Evolutionary conservation across 1,284 basidiomycete species (phyloP).

Genomic region (Pyrrhoderma lamaoense): DNA sequence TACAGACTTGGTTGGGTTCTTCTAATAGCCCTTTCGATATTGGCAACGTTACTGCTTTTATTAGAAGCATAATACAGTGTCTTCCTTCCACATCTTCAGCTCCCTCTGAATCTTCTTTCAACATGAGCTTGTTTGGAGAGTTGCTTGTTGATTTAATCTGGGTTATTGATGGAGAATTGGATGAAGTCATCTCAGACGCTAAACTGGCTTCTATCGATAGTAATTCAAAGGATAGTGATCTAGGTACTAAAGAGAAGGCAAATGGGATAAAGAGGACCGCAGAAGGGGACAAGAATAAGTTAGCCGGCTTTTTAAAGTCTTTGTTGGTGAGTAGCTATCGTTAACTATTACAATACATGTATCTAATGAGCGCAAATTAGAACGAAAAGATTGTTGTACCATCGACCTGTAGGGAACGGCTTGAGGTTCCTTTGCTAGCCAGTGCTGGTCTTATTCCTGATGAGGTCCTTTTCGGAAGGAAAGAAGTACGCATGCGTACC

Average conservation of each 20-base stretch:
- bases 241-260: conserved; percentile 25
- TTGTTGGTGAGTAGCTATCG: conserved; percentile 49
- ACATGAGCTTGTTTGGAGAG: conserved; percentile 49
- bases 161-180: conserved; percentile 68
- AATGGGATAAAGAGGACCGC: conserved; percentile 42
- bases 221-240: conserved; percentile 15
- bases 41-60: conserved; percentile 48
- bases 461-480: conserved; percentile 55
- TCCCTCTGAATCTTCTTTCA: conserved; percentile 32
- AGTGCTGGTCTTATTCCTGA: conserved; percentile 59
- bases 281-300: conserved; percentile 53
- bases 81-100: conserved; percentile 64
- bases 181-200: conserved; percentile 56
- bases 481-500: conserved; percentile 71
- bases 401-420: conserved; percentile 58
- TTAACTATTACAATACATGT: no score
- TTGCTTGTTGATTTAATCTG: conserved; percentile 70
- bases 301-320: conserved; percentile 52
- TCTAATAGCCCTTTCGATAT: conserved; percentile 36
- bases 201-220: conserved; percentile 26
- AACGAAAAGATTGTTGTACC: conserved; percentile 47
- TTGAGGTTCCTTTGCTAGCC: conserved; percentile 58
- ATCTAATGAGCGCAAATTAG: conserved; percentile 30
- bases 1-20: conserved; percentile 45
- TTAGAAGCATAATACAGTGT: conserved; percentile 49